Base-by-base conservation (phyloP, 2,329 filamentous ascomycete genomes). In the Thelonectria rubi region DNA sequence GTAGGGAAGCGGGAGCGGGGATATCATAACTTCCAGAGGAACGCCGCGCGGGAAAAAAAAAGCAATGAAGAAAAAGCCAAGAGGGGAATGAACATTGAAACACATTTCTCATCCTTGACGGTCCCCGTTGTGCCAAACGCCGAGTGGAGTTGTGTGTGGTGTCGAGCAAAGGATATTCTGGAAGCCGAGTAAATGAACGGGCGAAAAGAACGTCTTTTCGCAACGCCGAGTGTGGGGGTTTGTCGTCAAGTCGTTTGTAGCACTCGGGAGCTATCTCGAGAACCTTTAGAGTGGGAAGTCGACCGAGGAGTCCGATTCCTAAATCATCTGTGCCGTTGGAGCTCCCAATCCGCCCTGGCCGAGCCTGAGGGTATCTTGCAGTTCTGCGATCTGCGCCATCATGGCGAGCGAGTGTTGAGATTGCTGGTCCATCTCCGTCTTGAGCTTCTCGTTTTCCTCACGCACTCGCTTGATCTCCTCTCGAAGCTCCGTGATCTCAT, bases 391-490 rank as follows among this genome's bases (percentile, higher is more conserved):
- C 66, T 84, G 81, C 43, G 79, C 75, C 77, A 84, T 80, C 79
- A 84, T 82, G 30, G 77, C 74, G 12, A 79, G 69, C 4, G 77
- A 80, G 64, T 82, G 79, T 45, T 78, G 78, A 17, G 76, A 80
- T 63, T 86, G 83, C 43, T 80, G 76, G 40, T 84, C 78, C 62
- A 85, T 76, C 59, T 85, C 80, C 15, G 75, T 72, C 64, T 80
- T 80, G 48, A 89, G 78, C 67, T 88, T 85, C 64, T 87, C 81
- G 61, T 90, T 88, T 73, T 92, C 89, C 47, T 80, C 79, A n/a
- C 85, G 83, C 37, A 92, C 77, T 34, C 88, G 83, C 77, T 91
- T 91, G 63, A 91, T 77, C 72, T 92, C 88, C 48, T 87, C 83
- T 18, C 85, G 86, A 32, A 91, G 78, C 46, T 86, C 84, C 17